Base-by-base conservation (phyloP, 768 basidiomycete genomes). In the Pleurotus sapidus region DNA sequence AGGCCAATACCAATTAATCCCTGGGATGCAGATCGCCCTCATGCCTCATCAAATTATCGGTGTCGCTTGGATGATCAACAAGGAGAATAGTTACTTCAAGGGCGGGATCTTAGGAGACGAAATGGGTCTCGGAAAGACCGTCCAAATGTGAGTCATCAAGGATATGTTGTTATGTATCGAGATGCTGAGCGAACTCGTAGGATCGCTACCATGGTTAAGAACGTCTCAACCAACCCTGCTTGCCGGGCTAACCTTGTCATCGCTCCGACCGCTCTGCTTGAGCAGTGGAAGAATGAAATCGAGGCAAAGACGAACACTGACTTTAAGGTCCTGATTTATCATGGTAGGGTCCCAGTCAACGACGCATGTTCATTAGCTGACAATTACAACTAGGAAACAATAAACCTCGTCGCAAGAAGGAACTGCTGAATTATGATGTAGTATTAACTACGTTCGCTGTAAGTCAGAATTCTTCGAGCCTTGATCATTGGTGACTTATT, bases 21-120 rank as follows among this genome's bases (percentile, higher is more conserved):
- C 82, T 0, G 84, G 83, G 4, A 83, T 91, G 79, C 74, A 73
- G 14, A 74, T 89, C 23, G 67, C 78, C 0, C 70, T 90, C 37
- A 84, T 90, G 84, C 78, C 88, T 8, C 89, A 90, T 67, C 85
- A 89, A 62, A 73, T 79, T 15, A 81, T 91, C 49, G 81, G 79
- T 6, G 82, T 82, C 1, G 74, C 79, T 4, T 89, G 84, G 82
- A 85, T 88, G 84, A 55, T 82, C 2, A 76, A 81, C 25, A 77
- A 78, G 59, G 74, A 86, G 62, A 62, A 67, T 20, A 70, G 69
- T 45, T 34, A 57, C 1, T 58, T 75, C 11, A 77, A 77, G 63
- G 81, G 82, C 5, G 82, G 82, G 1, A 77, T 76, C 47, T 62
- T 84, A 4, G 77, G 74, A 1, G 82, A 84, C 53, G 81, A 82